Evolutionary conservation across 768 basidiomycete species (phyloP), one percentile per base, ranked within the genome.

Genomic region (Lentinula detonsa): DNA sequence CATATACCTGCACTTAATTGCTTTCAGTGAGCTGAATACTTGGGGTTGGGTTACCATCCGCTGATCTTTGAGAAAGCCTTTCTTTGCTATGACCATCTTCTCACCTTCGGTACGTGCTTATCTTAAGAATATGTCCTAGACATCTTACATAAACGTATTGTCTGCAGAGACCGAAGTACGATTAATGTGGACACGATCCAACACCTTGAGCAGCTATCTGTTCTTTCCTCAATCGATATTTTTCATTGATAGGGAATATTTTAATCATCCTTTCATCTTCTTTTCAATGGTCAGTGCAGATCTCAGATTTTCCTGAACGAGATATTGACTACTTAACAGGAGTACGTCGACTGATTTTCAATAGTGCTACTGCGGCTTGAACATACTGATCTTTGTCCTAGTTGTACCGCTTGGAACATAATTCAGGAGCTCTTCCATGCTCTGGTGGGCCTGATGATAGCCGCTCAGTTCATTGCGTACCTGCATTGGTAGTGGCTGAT

Each of bases 181-280:
- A 15, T 73, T 74, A 55, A 65, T 85, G 4, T 85, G 83, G 83
- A 68, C 69, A 55, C 71, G 73, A 49, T 75, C 74, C 1, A 76
- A 75, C 57, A 71, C 69, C 1, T 54, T 63, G 8, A 76, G 78
- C 57, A 71, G 78, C 2, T 73, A 74, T 35, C 73, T 77, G 65
- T 84, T 84, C 67, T n/a, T 76, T 80, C 53, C 51, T 80, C 37
- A 81, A 82, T 62, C 78, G 83, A 4, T 85, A 85, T 59, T 63
- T 79, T 34, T 73, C 78, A 1, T 72, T 81, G 53, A 67, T 79
- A 46, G 77, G 75, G 34, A 75, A 75, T 52, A 65, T 76, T 13
- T 65, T 63, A 5, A 71, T 74, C n/a, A 64, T 68, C 2, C 60
- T 72, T 16, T 64, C 37, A 70, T 64, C 3, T 74, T 75, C 62